phyloP scores from a whole-genome alignment of 2,329 filamentous ascomycete species.

The Seiridium cupressi region DNA sequence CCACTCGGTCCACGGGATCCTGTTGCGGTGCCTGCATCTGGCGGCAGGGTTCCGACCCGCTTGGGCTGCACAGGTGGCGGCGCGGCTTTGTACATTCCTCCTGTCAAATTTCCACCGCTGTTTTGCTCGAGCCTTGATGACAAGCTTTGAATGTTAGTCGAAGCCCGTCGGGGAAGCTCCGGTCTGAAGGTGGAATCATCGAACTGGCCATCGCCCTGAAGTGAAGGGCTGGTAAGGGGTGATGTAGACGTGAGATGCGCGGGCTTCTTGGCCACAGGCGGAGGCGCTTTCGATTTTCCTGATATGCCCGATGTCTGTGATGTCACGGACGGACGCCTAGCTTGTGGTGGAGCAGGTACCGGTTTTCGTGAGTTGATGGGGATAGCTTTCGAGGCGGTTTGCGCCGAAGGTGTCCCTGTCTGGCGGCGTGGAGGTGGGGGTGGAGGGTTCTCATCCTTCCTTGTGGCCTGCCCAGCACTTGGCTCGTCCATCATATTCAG shows the following conservation, averaged over 20 bases:
- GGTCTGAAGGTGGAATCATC: constrained; percentile 21
- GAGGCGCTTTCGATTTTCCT: constrained; percentile 27
- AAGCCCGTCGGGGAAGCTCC: constrained; percentile 21
- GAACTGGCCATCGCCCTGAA: constrained; percentile 14
- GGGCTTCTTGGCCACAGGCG: constrained; percentile 61
- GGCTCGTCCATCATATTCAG: constrained; percentile 41
- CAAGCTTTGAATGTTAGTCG: constrained; percentile 25
- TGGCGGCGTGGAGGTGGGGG: constrained; percentile 37
- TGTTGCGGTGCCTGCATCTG: neutral
- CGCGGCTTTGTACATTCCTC: constrained; percentile 23
- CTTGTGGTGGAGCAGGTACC: constrained; percentile 10
- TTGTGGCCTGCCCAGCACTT: constrained; percentile 19
- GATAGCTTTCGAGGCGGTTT: constrained; percentile 14
- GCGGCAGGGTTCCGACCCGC: constrained; percentile 1
- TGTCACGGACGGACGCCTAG: constrained; percentile 17
- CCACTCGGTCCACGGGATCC: constrained; percentile 10
- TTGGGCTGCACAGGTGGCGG: constrained; percentile 11
- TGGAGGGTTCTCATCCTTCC: constrained; percentile 37
- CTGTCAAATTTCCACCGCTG: constrained; percentile 19
- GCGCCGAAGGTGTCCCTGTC: constrained; percentile 15
- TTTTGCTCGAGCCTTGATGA: constrained; percentile 26
- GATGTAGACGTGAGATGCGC: constrained; percentile 44
- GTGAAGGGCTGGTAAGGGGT: constrained; percentile 23
- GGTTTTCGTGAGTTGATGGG: constrained; percentile 27
- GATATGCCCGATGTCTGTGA: constrained; percentile 18